Conservation (phyloP, 2,329 filamentous ascomycete species). For the Zalaria obscura region DNA sequence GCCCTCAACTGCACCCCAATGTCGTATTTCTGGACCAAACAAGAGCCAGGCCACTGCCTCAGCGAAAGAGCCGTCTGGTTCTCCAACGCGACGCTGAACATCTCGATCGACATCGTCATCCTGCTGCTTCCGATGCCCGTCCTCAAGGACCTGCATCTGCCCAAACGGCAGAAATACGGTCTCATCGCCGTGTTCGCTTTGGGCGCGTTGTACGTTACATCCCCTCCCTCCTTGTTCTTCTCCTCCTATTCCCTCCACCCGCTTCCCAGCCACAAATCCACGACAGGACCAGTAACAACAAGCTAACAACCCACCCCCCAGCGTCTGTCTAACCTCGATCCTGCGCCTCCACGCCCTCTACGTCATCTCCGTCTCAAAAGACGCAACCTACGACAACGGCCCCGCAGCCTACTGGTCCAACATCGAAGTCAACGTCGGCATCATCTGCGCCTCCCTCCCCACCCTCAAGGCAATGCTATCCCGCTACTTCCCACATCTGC, state of each 20-base stretch:
- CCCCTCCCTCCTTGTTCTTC: background rate
- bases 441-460: slow-evolving; percentile 22
- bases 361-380: slow-evolving; percentile 10
- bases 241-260: no score
- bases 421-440: slow-evolving; percentile 21
- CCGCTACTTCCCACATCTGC: slow-evolving; percentile 19
- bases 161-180: slow-evolving; percentile 16
- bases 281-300: background rate
- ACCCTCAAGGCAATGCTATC: slow-evolving; percentile 23
- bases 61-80: slow-evolving; percentile 28
- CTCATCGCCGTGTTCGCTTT: slow-evolving; percentile 21
- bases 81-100: slow-evolving; percentile 21
- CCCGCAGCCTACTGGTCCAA: slow-evolving; percentile 20
- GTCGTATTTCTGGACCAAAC: slow-evolving; percentile 25
- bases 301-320: slow-evolving; percentile 4
- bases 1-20: slow-evolving; percentile 28
- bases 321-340: slow-evolving; percentile 17
- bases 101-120: slow-evolving; percentile 20
- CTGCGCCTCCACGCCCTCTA: slow-evolving; percentile 17
- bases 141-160: slow-evolving; percentile 19
- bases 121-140: slow-evolving; percentile 19
- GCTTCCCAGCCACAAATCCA: no score
- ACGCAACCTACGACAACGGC: slow-evolving; percentile 17
- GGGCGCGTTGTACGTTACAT: slow-evolving; percentile 15
- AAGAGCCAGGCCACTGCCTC: slow-evolving; percentile 20